These are phyloP conservation scores for Thelephora aurantiotincta DNA, from an alignment of 768 basidiomycete genomes.

Conservation along the genomic window DNA sequence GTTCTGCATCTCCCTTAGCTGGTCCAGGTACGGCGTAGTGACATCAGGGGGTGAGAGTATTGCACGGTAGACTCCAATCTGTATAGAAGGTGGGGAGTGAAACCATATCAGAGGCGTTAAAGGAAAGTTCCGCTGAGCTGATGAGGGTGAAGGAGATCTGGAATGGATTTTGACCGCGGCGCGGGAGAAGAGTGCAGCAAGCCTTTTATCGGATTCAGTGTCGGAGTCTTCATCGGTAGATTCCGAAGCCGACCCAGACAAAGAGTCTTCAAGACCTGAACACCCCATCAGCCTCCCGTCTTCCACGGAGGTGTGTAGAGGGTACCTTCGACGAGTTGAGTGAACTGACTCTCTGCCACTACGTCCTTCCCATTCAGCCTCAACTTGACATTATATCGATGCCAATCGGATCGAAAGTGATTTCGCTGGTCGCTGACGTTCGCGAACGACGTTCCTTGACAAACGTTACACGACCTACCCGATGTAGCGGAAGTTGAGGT, in stretches of 20 bases:
- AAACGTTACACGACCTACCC: conserved; percentile 50
- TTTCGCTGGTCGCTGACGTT: conserved; percentile 71
- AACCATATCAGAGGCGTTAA: conserved; percentile 82
- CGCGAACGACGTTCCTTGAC: conserved; percentile 50
- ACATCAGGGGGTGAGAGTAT: conserved; percentile 42
- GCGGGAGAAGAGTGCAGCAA: conserved; percentile 53
- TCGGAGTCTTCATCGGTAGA: conserved; percentile 43
- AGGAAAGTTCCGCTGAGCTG: conserved; percentile 22
- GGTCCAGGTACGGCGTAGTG: conserved; percentile 35
- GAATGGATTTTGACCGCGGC: conserved; percentile 24
- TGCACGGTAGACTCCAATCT: conserved; percentile 77
- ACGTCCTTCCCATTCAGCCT: conserved; percentile 48
- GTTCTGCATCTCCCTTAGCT: conserved; percentile 52
- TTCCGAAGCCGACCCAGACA: conserved; percentile 85
- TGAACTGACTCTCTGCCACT: conserved; percentile 60
- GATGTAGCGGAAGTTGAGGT: too few relatives aligned
- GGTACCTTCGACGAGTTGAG: conserved; percentile 70
- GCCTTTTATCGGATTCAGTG: conserved; percentile 18
- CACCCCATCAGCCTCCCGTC: neutral
- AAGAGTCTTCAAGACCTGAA: conserved; percentile 67
- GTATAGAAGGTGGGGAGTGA: conserved; percentile 73
- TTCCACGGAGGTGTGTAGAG: neutral
- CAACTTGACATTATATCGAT: conserved; percentile 91
- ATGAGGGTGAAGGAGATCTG: conserved; percentile 34
- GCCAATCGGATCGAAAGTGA: conserved; percentile 95